Evolutionary conservation across 495 filamentous ascomycete genomes (phyloP).

Genomic region (Podospora bellae-mahoneyi): DNA sequence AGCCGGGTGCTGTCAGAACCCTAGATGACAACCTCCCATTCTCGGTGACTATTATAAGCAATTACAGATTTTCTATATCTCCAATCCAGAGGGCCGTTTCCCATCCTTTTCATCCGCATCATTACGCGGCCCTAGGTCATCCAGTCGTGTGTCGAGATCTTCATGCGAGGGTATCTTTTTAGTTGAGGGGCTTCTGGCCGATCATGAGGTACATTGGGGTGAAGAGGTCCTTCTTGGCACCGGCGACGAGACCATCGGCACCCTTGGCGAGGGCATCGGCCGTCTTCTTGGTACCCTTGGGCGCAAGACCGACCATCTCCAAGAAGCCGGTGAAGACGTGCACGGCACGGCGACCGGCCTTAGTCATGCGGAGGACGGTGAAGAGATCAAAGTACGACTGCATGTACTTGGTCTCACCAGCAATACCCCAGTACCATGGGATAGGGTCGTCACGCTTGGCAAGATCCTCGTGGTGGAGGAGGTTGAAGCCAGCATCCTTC

Average conservation of each 20-base stretch:
- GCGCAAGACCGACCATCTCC: slow-evolving; percentile 73
- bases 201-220: slow-evolving; percentile 99
- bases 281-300: slow-evolving; percentile 88
- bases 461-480: slow-evolving; percentile 86
- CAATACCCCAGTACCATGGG: slow-evolving; percentile 95
- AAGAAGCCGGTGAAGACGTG: slow-evolving; percentile 78
- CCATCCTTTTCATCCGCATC: slow-evolving; percentile 24
- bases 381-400: slow-evolving; percentile 73
- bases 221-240: slow-evolving; percentile 89
- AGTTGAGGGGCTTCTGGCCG: slow-evolving; percentile 73
- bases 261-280: slow-evolving; percentile 82
- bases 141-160: slow-evolving; percentile 12
- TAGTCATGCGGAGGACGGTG: slow-evolving; percentile 89
- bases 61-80: slow-evolving; percentile 3
- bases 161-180: slow-evolving; percentile 5
- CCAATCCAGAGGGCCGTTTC: slow-evolving; percentile 10
- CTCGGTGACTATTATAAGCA: slow-evolving; percentile 22
- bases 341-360: slow-evolving; percentile 67
- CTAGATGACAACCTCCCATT: slow-evolving; percentile 2
- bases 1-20: slow-evolving; percentile 6
- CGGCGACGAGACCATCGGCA: slow-evolving; percentile 83
- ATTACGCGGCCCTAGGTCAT: slow-evolving; percentile 20
- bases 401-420: slow-evolving; percentile 76
- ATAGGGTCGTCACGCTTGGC: slow-evolving; percentile 72
- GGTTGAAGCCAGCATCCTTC: slow-evolving; percentile 81